Conservation (phyloP, 1,284 basidiomycete species). For the Rhodofomes roseus region DNA sequence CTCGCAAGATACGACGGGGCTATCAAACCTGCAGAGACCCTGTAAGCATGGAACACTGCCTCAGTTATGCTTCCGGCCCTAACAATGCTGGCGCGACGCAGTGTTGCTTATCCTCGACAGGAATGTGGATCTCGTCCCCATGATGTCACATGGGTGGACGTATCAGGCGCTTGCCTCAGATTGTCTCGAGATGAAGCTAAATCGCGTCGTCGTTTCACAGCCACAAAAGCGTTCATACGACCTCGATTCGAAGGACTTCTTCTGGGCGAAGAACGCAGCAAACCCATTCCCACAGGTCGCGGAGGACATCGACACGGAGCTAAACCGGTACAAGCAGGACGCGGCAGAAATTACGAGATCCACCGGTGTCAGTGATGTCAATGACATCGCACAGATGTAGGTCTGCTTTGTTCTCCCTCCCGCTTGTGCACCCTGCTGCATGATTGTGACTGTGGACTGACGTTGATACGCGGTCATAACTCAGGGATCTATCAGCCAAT, state of each 20-base stretch:
- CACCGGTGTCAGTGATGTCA: slow-evolving; percentile 94
- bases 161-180: slow-evolving; percentile 99
- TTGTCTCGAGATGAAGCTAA: slow-evolving; percentile 95
- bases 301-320: slow-evolving; percentile 93
- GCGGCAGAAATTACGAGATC: slow-evolving; percentile 96
- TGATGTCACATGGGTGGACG: slow-evolving; percentile 98
- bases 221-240: slow-evolving; percentile 90
- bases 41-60: slow-evolving; percentile 43
- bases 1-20: slow-evolving; percentile 64
- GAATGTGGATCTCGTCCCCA: slow-evolving; percentile 93
- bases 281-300: slow-evolving; percentile 99
- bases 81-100: slow-evolving; percentile 24
- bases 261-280: slow-evolving; percentile 96
- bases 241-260: slow-evolving; percentile 97
- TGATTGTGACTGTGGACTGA: background rate
- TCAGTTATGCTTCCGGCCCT: background rate
- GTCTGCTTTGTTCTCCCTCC: background rate
- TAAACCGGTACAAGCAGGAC: slow-evolving; percentile 95
- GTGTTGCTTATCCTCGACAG: slow-evolving; percentile 93
- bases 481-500: slow-evolving; percentile 89
- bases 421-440: background rate
- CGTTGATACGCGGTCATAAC: slow-evolving; percentile 1
- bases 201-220: slow-evolving; percentile 80
- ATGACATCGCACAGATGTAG: slow-evolving; percentile 90
- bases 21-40: slow-evolving; percentile 80